Evolutionary conservation across 352 stramenopile genomes (phyloP).

Genomic region (Hyaloperonospora arabidopsidis): DNA sequence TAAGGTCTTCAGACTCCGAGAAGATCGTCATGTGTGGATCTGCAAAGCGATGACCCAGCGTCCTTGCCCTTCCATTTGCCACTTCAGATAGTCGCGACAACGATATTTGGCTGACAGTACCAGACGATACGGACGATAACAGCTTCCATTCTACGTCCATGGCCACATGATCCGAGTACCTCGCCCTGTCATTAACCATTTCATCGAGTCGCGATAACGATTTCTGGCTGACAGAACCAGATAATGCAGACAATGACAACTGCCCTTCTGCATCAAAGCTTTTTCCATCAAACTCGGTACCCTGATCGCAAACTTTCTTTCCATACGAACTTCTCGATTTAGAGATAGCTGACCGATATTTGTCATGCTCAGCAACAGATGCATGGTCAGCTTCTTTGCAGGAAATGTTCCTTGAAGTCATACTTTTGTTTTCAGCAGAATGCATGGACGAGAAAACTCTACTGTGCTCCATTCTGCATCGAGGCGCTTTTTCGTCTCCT

Average conservation of each 20-base stretch:
- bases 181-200: conserved; percentile 11
- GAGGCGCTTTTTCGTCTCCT: not conserved
- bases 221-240: conserved; percentile 3
- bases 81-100: conserved; percentile 19
- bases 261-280: conserved; percentile 8
- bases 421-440: not conserved
- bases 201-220: conserved; percentile 9
- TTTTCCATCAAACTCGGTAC: not conserved
- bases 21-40: conserved; percentile 24
- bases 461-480: not conserved
- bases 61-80: conserved; percentile 7
- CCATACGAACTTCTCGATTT: not conserved
- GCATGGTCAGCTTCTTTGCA: not conserved
- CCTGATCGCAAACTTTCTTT: not conserved
- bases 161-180: conserved; percentile 10
- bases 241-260: conserved; percentile 14
- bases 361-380: conserved; percentile 1
- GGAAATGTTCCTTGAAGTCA: not conserved
- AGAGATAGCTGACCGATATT: conserved; percentile 2
- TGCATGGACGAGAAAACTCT: not conserved
- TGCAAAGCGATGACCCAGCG: conserved; percentile 17
- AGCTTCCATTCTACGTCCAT: not conserved
- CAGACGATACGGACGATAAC: not conserved
- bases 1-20: conserved; percentile 18
- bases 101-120: conserved; percentile 17